Base-by-base conservation (phyloP, 2,329 filamentous ascomycete species). In the Alternaria sp. region DNA sequence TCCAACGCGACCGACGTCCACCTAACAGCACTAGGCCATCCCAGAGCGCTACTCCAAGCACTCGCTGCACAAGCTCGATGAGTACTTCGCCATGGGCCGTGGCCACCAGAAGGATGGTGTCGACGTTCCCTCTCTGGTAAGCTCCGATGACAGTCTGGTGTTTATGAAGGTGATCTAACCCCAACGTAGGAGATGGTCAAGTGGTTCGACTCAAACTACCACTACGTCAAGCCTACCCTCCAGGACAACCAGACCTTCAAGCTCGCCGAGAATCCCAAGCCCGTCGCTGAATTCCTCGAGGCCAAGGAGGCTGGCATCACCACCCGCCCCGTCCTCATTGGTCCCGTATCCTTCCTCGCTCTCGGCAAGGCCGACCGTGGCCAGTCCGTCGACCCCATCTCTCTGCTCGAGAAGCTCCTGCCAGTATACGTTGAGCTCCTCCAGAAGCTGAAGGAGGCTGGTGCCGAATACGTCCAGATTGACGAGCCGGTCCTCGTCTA, bases 131-230 rank as follows among this genome's bases (percentile, higher is more conserved):
- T 87, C 86, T 77, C 85, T 97, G 82, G 84, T 86, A 80, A 74
- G 82, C 62, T 26, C 23, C 49, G 7, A 17, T 17, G 17, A 41
- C 41, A 54, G 24, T 31, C 31, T 40, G 31, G 17, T 5, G 11
- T 31, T 29, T 14, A 13, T 26, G 26, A 26, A 7, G 7, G 8
- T 9, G 2, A 3, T 46, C 71, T 78, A 70, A 81, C 63, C 49
- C 31, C 44, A 39, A 21, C 49, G 29, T 60, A 85, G 84, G 95
- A 99, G 87, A 99, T 99, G 95, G 95, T 99, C 76, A 99, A 99
- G 87, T 99, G 95, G 95, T 99, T 99, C 80, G 95, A 99, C 87
- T 97, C 93, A 69, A 99, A 99, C 90, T 99, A 99, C 90, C 95
- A 98, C 88, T 99, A 99, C 82, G 95, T 98, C 84, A 98, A 98